Conservation (phyloP, 345 rosid genomes). For the Linum tenue region DNA sequence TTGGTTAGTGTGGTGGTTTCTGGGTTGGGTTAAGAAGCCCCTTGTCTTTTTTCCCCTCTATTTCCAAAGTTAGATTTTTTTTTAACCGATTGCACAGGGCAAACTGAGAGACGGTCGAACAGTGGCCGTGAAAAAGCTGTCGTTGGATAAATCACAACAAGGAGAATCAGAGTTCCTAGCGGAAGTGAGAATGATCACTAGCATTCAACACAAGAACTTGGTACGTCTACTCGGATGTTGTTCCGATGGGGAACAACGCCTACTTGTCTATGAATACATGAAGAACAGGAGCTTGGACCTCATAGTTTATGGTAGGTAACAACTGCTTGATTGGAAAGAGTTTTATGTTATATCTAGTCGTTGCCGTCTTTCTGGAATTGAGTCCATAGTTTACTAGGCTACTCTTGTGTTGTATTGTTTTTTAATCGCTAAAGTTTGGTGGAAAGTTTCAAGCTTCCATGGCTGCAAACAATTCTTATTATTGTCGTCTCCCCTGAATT, state of each 20-base stretch:
- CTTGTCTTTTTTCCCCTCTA: too few relatives aligned
- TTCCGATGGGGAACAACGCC: conserved; percentile 46
- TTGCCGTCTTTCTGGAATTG: too few relatives aligned
- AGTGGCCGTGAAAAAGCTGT: conserved; percentile 44
- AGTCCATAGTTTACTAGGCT: too few relatives aligned
- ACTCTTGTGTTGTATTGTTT: not conserved
- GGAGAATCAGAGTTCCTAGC: conserved; percentile 61
- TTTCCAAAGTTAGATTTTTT: too few relatives aligned
- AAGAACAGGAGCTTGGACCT: conserved; percentile 58
- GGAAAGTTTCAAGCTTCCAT: not conserved
- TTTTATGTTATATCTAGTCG: too few relatives aligned
- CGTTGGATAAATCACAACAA: conserved; percentile 50
- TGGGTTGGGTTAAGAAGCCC: too few relatives aligned
- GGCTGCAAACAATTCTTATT: not conserved
- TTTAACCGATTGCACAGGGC: conserved; percentile 25
- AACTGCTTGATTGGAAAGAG: too few relatives aligned
- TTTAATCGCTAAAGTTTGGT: too few relatives aligned
- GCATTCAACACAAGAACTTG: conserved; percentile 68
- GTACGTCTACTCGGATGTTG: conserved; percentile 65
- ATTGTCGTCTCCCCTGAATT: not conserved
- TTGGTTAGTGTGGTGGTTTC: too few relatives aligned
- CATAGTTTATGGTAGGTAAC: conserved; percentile 33
- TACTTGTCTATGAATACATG: conserved; percentile 61
- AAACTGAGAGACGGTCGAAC: conserved; percentile 42
- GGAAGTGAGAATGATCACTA: conserved; percentile 66